Evolutionary conservation across 2,329 filamentous ascomycete species (phyloP), one percentile per base, ranked within the genome.

Genomic region (Cercospora sojina): DNA sequence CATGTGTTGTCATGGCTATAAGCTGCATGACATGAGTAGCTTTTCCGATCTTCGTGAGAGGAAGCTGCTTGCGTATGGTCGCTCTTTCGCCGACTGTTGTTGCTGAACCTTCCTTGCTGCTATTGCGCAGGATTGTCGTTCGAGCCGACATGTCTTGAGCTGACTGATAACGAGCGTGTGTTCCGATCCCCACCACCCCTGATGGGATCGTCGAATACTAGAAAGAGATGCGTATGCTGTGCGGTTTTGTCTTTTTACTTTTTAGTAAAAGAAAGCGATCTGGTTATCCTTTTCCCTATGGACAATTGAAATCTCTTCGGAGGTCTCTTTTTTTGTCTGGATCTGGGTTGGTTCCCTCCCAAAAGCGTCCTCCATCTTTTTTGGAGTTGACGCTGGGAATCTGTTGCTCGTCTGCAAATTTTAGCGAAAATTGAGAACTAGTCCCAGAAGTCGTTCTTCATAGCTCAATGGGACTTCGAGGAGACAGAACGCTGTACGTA

Each of bases 11-110:
- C 72, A 73, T 73, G 63, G 68, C 71, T 57, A 20, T 55, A 38
- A 64, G 68, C 68, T 56, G 71, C 71, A 72, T 73, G 73, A 70
- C 74, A 76, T 71, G 72, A 75, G 75, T 73, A 65, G 74, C 67
- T 70, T 69, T 71, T 70, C 71, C 67, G 68, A 75, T 76, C 73
- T 71, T 75, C 68, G 72, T 67, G 72, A 73, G 73, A 74, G 71
- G 70, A 69, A 70, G 68, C 70, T 69, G 60, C 74, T 76, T 68
- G 75, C 74, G 75, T 64, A 77, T 77, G 75, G 70, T 70, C 74
- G 73, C 72, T 76, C 74, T 71, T 69, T 75, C 73, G 73, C 73
- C 71, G 62, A 53, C 59, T 67, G 70, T 69, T 64, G 67, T 62
- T 59, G 51, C 73, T 67, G 64, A 68, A 70, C 65, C 69, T 73